A percentile compares a stretch with the other conserved stretches of the same genome.
Evolutionary conservation across 495 filamentous ascomycete genomes (phyloP).

Genomic region (Xylaria intraflava): DNA sequence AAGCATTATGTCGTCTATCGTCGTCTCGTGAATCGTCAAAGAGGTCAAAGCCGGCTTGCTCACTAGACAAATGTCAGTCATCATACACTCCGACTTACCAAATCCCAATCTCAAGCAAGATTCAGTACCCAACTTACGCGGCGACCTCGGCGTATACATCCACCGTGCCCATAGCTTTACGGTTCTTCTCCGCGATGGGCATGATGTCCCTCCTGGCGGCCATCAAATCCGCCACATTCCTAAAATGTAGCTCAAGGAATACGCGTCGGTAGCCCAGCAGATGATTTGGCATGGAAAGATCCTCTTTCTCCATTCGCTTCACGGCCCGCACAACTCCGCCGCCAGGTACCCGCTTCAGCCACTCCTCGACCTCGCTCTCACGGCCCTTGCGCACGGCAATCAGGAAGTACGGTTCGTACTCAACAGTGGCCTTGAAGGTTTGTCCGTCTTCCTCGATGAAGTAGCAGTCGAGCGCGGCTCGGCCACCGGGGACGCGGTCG

Average conservation of each 20-base stretch:
- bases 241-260: conserved; percentile 78
- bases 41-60: conserved; percentile 84
- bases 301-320: conserved; percentile 79
- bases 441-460: conserved; percentile 90
- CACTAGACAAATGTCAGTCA: conserved; percentile 43
- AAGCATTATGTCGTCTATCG: conserved; percentile 73
- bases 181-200: conserved; percentile 94
- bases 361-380: conserved; percentile 93
- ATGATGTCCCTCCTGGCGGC: conserved; percentile 73
- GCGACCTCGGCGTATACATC: conserved; percentile 97
- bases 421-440: conserved; percentile 93
- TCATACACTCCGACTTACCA: not conserved
- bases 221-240: conserved; percentile 79
- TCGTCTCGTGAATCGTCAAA: conserved; percentile 86
- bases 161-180: conserved; percentile 88
- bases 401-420: conserved; percentile 95
- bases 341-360: conserved; percentile 73
- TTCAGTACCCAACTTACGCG: conserved; percentile 49
- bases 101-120: not conserved
- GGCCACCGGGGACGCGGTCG: conserved; percentile 65
- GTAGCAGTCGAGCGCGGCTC: conserved; percentile 92
- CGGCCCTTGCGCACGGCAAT: conserved; percentile 81
- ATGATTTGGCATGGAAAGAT: conserved; percentile 94
- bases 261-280: conserved; percentile 82
- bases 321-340: conserved; percentile 79